Conservation (phyloP, 2,329 filamentous ascomycete species). For the Cladorrhinum sp. region DNA sequence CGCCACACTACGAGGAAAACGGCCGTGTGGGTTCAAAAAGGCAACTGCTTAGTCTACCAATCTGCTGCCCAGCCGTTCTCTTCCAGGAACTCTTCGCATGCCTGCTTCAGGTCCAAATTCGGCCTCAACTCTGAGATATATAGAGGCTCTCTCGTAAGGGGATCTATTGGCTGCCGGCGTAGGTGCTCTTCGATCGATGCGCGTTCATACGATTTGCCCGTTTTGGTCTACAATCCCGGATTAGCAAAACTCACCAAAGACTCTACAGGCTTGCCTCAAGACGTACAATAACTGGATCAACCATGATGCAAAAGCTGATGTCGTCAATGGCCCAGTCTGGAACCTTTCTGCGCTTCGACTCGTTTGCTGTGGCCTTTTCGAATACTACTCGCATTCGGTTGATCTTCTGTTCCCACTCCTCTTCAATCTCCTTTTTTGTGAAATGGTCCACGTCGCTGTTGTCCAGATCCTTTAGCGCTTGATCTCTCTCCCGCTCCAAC, state of each 20-base stretch:
- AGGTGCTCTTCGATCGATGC: constrained; percentile 83
- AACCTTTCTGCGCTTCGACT: constrained; percentile 54
- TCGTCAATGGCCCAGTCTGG: constrained; percentile 77
- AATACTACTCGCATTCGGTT: constrained; percentile 46
- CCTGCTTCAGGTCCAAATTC: constrained; percentile 77
- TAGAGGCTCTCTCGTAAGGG: constrained; percentile 76
- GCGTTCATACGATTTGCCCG: constrained; percentile 87
- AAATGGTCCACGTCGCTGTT: constrained; percentile 43
- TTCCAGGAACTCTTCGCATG: constrained; percentile 79
- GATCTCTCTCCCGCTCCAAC: constrained; percentile 47
- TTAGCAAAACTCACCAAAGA: constrained; percentile 13
- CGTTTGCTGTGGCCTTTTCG: constrained; percentile 45
- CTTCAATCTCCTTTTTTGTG: constrained; percentile 40
- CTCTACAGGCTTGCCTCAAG: neutral
- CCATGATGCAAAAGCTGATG: constrained; percentile 71
- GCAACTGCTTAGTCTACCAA: neutral
- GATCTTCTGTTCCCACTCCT: constrained; percentile 48
- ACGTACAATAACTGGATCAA: constrained; percentile 62
- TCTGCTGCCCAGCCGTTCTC: constrained; percentile 67
- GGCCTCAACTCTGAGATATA: constrained; percentile 67
- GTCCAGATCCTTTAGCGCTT: constrained; percentile 35
- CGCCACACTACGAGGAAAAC: neutral
- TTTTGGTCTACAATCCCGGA: constrained; percentile 59
- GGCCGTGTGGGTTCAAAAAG: too few relatives aligned
- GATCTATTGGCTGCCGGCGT: constrained; percentile 70